These are phyloP conservation scores for Hamamelis virginiana DNA, from an alignment of 164 flowering plant species.

Conservation along the genomic window DNA sequence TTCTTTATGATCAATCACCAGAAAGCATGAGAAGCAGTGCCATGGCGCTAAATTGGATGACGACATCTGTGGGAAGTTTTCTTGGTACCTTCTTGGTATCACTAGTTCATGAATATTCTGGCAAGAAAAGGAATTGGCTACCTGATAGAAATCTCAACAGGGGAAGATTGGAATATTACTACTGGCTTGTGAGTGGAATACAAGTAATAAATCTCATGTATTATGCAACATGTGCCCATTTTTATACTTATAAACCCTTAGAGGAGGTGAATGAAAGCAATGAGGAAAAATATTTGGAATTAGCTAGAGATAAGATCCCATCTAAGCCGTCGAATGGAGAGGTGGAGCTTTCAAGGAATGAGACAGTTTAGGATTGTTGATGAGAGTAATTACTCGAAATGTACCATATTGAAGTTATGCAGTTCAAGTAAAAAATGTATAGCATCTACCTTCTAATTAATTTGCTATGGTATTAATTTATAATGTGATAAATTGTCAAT, in stretches of 20 bases:
- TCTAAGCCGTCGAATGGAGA: too few species aligned
- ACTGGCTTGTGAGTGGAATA: conserved; percentile 52
- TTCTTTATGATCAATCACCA: conserved; percentile 53
- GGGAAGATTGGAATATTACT: conserved; percentile 61
- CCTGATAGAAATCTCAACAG: conserved; percentile 60
- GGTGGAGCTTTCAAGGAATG: too few species aligned
- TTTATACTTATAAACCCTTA: conserved; percentile 53
- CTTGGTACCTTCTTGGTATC: conserved; percentile 49
- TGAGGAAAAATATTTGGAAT: too few species aligned
- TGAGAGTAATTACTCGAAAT: too few species aligned
- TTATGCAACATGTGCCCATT: conserved; percentile 45
- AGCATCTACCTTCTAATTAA: too few species aligned
- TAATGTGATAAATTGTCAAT: too few species aligned
- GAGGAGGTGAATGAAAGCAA: conserved; percentile 28
- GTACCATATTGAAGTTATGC: too few species aligned
- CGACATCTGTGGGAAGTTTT: conserved; percentile 51
- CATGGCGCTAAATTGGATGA: conserved; percentile 52
- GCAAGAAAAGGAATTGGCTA: conserved; percentile 50
- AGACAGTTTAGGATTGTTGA: too few species aligned
- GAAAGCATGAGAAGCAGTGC: conserved; percentile 61
- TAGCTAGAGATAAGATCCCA: too few species aligned
- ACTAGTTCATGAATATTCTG: conserved; percentile 50
- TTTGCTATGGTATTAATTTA: too few species aligned
- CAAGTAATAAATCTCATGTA: conserved; percentile 57
- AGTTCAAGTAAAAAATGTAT: too few species aligned